phyloP scores from a whole-genome alignment of 441 rosid genomes.

The Populus trichocarpa region DNA sequence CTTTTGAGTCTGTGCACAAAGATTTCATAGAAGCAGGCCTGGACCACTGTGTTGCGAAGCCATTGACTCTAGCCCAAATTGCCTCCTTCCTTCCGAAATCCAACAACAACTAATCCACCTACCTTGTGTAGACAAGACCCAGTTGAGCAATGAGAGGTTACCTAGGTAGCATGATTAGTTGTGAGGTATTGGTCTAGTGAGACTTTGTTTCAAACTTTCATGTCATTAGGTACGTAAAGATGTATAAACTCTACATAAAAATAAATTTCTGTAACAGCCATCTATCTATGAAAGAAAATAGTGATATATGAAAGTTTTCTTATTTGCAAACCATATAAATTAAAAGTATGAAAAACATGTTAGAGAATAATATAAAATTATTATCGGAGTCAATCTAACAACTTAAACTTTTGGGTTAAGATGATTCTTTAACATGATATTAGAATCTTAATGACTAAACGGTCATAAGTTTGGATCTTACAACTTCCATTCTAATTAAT shows the following conservation, averaged over 20 bases:
- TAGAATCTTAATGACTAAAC: too few relatives aligned
- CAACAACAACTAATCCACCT: neutral
- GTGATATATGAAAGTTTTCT: neutral
- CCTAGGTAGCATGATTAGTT: too few relatives aligned
- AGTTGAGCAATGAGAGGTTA: neutral
- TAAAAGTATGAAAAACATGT: too few relatives aligned
- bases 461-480: neutral
- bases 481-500: too few relatives aligned
- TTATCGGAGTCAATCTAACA: too few relatives aligned
- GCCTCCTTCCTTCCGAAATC: constrained; percentile 12
- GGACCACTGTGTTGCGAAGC: constrained; percentile 44
- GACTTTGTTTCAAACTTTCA: neutral
- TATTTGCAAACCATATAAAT: neutral
- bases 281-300: neutral
- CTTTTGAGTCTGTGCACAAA: constrained; percentile 7
- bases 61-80: constrained; percentile 34
- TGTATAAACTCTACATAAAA: neutral
- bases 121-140: neutral
- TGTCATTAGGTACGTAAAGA: neutral
- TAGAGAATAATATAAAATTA: too few relatives aligned
- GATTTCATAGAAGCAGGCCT: constrained; percentile 50
- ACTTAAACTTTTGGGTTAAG: neutral
- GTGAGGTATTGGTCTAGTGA: neutral
- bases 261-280: too few relatives aligned
- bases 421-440: too few relatives aligned